These are phyloP conservation scores for Francoa sonchifolia DNA, from an alignment of 441 rosid species.

Conservation along the genomic window DNA sequence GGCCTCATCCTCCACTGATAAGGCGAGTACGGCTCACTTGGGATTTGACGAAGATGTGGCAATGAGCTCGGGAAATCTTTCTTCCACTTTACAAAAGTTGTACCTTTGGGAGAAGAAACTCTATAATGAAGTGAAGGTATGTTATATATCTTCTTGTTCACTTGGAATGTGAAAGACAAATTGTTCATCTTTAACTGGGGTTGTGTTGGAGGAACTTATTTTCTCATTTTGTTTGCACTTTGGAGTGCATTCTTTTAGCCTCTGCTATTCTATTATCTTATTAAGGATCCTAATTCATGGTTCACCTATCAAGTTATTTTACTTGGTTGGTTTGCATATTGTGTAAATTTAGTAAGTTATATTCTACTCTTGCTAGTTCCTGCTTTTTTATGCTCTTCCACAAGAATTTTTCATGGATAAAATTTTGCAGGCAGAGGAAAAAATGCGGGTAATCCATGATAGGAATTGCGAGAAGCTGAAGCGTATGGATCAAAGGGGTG, in stretches of 20 bases:
- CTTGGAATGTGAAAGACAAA: too few relatives aligned
- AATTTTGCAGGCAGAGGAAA: slow-evolving; percentile 66
- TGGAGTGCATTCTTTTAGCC: too few relatives aligned
- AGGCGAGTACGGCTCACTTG: slow-evolving; percentile 26
- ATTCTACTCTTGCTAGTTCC: background rate
- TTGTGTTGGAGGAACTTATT: too few relatives aligned
- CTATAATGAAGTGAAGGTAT: slow-evolving; percentile 79
- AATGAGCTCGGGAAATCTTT: slow-evolving; percentile 57
- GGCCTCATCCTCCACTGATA: slow-evolving; percentile 30
- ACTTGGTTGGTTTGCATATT: background rate
- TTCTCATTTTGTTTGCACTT: too few relatives aligned
- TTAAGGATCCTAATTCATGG: too few relatives aligned
- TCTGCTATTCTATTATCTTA: background rate
- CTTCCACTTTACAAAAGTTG: slow-evolving; percentile 77
- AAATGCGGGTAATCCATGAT: slow-evolving; percentile 67
- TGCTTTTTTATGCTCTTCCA: slow-evolving; percentile 3
- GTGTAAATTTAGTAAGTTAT: too few relatives aligned
- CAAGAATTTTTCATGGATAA: slow-evolving; percentile 2
- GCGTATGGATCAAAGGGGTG: slow-evolving; percentile 67
- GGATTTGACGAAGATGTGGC: slow-evolving; percentile 64
- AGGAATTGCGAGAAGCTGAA: slow-evolving; percentile 57
- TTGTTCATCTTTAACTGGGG: too few relatives aligned
- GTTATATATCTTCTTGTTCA: too few relatives aligned
- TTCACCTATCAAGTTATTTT: background rate
- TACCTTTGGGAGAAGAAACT: slow-evolving; percentile 96